Conservation (phyloP, 2,329 filamentous ascomycete species). For the Xylariaceae sp. region DNA sequence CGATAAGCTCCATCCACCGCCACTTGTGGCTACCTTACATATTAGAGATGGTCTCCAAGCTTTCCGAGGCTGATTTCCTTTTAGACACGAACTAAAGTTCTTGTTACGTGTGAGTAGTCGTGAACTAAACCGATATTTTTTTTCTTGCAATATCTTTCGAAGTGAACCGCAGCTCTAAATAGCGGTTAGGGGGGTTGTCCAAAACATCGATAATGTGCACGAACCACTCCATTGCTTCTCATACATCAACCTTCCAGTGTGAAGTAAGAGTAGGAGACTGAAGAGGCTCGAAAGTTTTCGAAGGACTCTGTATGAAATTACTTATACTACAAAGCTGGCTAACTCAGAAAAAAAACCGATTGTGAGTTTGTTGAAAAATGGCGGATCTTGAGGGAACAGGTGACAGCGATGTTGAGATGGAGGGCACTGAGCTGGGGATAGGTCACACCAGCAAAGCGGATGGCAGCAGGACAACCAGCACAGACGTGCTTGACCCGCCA, state of each 20-base stretch:
- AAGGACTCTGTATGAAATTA: neutral
- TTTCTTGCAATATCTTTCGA: neutral
- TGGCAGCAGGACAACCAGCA: slow-evolving; percentile 21
- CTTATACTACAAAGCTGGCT: neutral
- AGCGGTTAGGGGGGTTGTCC: neutral
- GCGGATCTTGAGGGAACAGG: slow-evolving; percentile 25
- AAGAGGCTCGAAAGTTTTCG: neutral
- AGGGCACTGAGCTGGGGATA: slow-evolving; percentile 26
- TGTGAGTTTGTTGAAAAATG: slow-evolving; percentile 14
- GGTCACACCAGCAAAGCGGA: slow-evolving; percentile 26
- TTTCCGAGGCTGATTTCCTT: too few species aligned
- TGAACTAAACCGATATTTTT: neutral
- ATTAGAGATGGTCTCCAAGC: too few species aligned
- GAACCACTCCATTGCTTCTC: slow-evolving; percentile 6
- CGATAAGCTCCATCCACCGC: slow-evolving; percentile 5
- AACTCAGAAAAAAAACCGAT: neutral
- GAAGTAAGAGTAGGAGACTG: slow-evolving; percentile 21
- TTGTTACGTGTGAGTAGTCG: too few species aligned
- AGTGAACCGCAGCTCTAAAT: neutral
- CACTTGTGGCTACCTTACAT: too few species aligned
- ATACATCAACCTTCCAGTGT: slow-evolving; percentile 19
- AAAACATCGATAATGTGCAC: slow-evolving; percentile 22
- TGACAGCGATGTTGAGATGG: slow-evolving; percentile 39
- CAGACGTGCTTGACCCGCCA: neutral
- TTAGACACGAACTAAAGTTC: too few species aligned